Conservation (phyloP, 2,329 filamentous ascomycete species). For the Capronia coronata region DNA sequence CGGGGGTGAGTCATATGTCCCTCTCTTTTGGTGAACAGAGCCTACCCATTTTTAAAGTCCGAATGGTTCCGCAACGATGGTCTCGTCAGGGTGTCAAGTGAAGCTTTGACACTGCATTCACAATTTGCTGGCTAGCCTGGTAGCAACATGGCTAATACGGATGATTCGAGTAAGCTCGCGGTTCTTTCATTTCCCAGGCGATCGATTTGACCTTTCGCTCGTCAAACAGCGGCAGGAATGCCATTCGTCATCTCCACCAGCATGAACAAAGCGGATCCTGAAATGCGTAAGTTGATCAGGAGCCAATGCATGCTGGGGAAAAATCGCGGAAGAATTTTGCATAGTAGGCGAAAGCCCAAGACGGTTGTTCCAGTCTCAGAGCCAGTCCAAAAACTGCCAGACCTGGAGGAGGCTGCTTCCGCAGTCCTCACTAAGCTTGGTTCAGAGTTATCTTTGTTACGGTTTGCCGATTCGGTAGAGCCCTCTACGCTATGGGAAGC, state of each 20-base stretch:
- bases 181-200: background rate
- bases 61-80: background rate
- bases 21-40: background rate
- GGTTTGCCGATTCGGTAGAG: slow-evolving; percentile 31
- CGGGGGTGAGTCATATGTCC: background rate
- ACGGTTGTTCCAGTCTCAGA: background rate
- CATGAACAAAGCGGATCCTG: slow-evolving; percentile 30
- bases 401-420: background rate
- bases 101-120: too few species aligned
- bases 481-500: slow-evolving; percentile 27
- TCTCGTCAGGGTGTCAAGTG: background rate
- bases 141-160: background rate
- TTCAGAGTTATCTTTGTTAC: slow-evolving; percentile 27
- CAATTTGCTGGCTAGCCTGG: background rate
- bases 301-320: slow-evolving; percentile 43
- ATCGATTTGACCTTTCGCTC: background rate
- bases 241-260: slow-evolving; percentile 33
- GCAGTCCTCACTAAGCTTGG: slow-evolving; percentile 5
- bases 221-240: slow-evolving; percentile 16
- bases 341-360: background rate
- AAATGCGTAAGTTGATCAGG: slow-evolving; percentile 36
- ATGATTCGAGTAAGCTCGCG: background rate
- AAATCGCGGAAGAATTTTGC: slow-evolving; percentile 33
- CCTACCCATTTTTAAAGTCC: background rate
- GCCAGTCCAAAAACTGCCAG: too few species aligned